Percentiles rank a stretch among this genome's conserved stretches.
Evolutionary conservation across 176 grass and related monocot species (phyloP).

Genomic region (Pontederia crassipes): DNA sequence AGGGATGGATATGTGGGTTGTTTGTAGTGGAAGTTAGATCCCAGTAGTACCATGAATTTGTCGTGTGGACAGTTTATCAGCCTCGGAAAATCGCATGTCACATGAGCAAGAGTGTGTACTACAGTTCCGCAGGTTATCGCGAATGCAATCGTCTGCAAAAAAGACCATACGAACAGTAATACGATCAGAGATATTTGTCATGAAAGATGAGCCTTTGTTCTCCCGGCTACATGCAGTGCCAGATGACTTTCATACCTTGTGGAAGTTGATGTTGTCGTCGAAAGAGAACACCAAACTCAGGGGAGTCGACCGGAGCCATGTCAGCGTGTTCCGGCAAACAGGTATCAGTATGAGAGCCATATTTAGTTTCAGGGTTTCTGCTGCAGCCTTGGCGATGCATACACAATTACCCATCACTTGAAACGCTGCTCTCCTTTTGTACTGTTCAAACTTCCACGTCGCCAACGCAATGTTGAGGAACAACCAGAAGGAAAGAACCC

Average conservation of each 20-base stretch:
- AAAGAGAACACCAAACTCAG: conserved; percentile 68
- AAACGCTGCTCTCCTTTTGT: conserved; percentile 51
- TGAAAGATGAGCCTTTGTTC: neutral
- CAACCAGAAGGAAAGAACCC: conserved; percentile 73
- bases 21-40: conserved; percentile 51
- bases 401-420: conserved; percentile 97
- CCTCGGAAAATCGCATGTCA: conserved; percentile 89
- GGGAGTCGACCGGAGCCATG: conserved; percentile 63
- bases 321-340: conserved; percentile 97
- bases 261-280: conserved; percentile 99
- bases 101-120: conserved; percentile 63
- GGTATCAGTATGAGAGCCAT: conserved; percentile 96
- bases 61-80: conserved; percentile 45
- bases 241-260: conserved; percentile 43
- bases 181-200: neutral
- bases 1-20: conserved; percentile 76
- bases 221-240: neutral
- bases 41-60: conserved; percentile 57
- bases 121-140: conserved; percentile 49
- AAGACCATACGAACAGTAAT: neutral
- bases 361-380: conserved; percentile 87
- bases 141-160: conserved; percentile 45
- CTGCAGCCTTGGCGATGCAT: conserved; percentile 85
- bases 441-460: conserved; percentile 78
- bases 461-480: conserved; percentile 47